phyloP scores from a whole-genome alignment of 768 basidiomycete species.

The Phylloporus rhodoxanthus region DNA sequence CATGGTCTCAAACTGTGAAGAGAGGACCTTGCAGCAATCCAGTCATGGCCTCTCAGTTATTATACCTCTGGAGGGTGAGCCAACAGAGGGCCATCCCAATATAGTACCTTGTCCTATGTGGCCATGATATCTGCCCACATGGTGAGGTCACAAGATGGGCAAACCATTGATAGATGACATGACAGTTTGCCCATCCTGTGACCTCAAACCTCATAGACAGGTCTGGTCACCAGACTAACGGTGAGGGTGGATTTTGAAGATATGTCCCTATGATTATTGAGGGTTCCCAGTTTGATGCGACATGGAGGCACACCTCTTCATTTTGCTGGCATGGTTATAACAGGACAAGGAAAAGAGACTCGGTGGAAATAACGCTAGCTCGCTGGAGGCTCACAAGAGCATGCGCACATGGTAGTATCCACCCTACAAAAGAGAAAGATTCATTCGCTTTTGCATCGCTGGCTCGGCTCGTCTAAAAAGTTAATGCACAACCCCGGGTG shows the following conservation, averaged over 20 bases:
- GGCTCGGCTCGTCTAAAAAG: conserved; percentile 8
- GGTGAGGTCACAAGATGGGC: no score
- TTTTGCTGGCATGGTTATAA: conserved; percentile 10
- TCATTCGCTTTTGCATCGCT: not conserved
- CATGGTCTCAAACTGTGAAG: conserved; percentile 10
- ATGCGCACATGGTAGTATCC: conserved; percentile 13
- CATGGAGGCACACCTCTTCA: not conserved
- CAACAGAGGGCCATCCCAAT: conserved; percentile 4
- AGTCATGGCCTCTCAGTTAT: conserved; percentile 7
- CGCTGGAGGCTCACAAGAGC: conserved; percentile 4
- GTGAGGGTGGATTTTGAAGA: not conserved
- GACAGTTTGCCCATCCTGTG: no score
- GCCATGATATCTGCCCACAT: conserved; percentile 7
- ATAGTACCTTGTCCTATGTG: conserved; percentile 8
- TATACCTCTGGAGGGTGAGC: conserved; percentile 12
- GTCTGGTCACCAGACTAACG: no score
- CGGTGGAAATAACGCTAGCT: not conserved
- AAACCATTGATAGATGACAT: no score
- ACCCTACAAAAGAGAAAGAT: not conserved
- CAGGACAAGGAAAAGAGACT: conserved; percentile 1
- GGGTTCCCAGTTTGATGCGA: conserved; percentile 5
- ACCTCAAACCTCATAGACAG: no score
- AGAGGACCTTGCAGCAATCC: not conserved
- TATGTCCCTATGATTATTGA: conserved; percentile 1
- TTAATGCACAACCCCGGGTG: no score